Base-by-base conservation (phyloP, 2,329 filamentous ascomycete species). In the Colletotrichum sp. region DNA sequence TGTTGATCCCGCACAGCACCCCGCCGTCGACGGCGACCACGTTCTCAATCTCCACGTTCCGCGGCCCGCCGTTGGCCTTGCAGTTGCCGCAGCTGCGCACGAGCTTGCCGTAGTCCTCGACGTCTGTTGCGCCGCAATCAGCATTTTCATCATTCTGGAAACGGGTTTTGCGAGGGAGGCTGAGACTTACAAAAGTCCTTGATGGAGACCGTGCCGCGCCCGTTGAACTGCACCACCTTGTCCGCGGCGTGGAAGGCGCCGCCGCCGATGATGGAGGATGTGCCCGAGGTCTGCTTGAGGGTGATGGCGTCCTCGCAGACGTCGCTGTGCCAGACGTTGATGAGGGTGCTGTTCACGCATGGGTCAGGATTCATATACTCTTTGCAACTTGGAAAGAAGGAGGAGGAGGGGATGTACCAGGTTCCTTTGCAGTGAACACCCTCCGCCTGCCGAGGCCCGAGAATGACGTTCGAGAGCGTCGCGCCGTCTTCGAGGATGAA, bases 401-500 rank as follows among this genome's bases (percentile, higher is more conserved):
- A 36, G 28, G 36, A 22, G 28, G 18, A 6, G n/a, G n/a, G n/a
- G n/a, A 26, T 10, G 16, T 57, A 72, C 70, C 88, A 89, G 18
- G 84, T 81, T 57, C 88, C 88, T 59, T 85, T 80, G 81, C 89
- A 90, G 82, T 90, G 88, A 55, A 90, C 85, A 69, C 86, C 89
- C 81, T 89, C 89, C 36, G 85, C 84, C 73, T 89, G 84, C 72
- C 87, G 85, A 24, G 85, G 84, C 18, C 89, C 88, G 73, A 90
- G 90, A 79, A 90, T 89, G 79, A 88, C 88, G 78, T 90, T 90
- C 77, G 85, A 87, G 22, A 90, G 82, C 44, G 85, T 88, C 22
- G 86, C 89, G 39, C 89, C 89, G 68, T 86, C 83, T 79, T 87
- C 84, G 67, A 91, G 83, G 77, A 88, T 83, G 85, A 91, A 91